phyloP scores from a whole-genome alignment of 1,284 basidiomycete genomes.

The Apiotrichum sp. region DNA sequence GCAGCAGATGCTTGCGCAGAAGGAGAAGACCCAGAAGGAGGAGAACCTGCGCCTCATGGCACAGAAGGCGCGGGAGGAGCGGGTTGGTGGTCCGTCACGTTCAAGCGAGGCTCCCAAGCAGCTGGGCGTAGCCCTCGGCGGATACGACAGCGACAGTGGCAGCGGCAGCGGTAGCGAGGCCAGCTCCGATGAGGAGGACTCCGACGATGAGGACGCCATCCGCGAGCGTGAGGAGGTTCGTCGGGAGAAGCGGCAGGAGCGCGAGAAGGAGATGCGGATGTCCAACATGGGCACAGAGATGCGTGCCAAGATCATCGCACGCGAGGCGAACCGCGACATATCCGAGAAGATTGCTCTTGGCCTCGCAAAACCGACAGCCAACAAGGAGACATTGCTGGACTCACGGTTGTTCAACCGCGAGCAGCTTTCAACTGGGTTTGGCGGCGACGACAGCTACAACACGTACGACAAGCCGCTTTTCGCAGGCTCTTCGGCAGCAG shows the following conservation, averaged over 20 bases:
- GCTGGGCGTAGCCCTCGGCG: slow-evolving; percentile 65
- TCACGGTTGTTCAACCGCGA: slow-evolving; percentile 97
- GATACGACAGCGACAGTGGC: slow-evolving; percentile 66
- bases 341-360: slow-evolving; percentile 98
- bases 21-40: slow-evolving; percentile 96
- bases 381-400: slow-evolving; percentile 95
- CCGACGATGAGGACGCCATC: slow-evolving; percentile 75
- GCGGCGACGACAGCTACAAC: slow-evolving; percentile 86
- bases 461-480: slow-evolving; percentile 94
- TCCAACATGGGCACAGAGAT: slow-evolving; percentile 98
- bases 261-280: slow-evolving; percentile 97
- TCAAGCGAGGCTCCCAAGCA: slow-evolving; percentile 44
- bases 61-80: slow-evolving; percentile 90
- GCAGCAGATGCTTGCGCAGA: slow-evolving; percentile 96
- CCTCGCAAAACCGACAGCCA: slow-evolving; percentile 88
- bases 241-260: slow-evolving; percentile 81
- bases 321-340: slow-evolving; percentile 94
- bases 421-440: slow-evolving; percentile 71
- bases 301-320: slow-evolving; percentile 86
- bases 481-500: slow-evolving; percentile 89
- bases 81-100: slow-evolving; percentile 53
- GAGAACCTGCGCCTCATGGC: slow-evolving; percentile 90
- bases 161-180: slow-evolving; percentile 1
- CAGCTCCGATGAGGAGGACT: slow-evolving; percentile 42
- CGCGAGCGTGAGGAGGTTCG: slow-evolving; percentile 84